phyloP scores from a whole-genome alignment of 805 yeast genomes.

The Citeromyces matritensis region DNA sequence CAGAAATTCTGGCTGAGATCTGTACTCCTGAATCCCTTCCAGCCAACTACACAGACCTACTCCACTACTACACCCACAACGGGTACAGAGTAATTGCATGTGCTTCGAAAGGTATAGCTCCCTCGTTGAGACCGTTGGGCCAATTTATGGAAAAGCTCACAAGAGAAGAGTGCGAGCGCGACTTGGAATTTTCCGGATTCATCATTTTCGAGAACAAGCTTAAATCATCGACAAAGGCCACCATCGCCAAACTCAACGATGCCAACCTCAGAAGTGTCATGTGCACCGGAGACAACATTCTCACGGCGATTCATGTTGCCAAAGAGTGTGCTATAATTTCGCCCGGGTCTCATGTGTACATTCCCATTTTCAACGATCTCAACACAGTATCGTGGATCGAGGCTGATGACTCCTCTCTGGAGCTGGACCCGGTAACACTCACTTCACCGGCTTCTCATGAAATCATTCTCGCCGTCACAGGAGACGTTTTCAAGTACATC shows the following conservation, averaged over 20 bases:
- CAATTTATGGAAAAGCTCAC: slow-evolving; percentile 27
- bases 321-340: slow-evolving; percentile 62
- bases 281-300: slow-evolving; percentile 96
- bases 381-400: slow-evolving; percentile 48
- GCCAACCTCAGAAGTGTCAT: slow-evolving; percentile 76
- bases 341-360: slow-evolving; percentile 28
- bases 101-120: slow-evolving; percentile 23
- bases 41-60: slow-evolving; percentile 48
- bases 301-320: slow-evolving; percentile 91
- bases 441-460: slow-evolving; percentile 22
- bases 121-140: slow-evolving; percentile 26
- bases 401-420: slow-evolving; percentile 37
- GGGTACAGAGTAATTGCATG: slow-evolving; percentile 95
- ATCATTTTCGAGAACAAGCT: slow-evolving; percentile 86
- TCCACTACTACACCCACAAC: slow-evolving; percentile 78
- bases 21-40: slow-evolving; percentile 69
- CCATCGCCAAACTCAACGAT: slow-evolving; percentile 38
- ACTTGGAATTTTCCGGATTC: slow-evolving; percentile 70
- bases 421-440: slow-evolving; percentile 51
- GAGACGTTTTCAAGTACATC: slow-evolving; percentile 76
- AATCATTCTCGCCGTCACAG: slow-evolving; percentile 76
- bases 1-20: slow-evolving; percentile 75
- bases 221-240: slow-evolving; percentile 50
- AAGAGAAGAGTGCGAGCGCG: slow-evolving; percentile 56
- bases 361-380: slow-evolving; percentile 41